A percentile compares a stretch with the other conserved stretches of the same genome.
Evolutionary conservation across 352 stramenopile genomes (phyloP).

Genomic region (Phytophthora vignae): DNA sequence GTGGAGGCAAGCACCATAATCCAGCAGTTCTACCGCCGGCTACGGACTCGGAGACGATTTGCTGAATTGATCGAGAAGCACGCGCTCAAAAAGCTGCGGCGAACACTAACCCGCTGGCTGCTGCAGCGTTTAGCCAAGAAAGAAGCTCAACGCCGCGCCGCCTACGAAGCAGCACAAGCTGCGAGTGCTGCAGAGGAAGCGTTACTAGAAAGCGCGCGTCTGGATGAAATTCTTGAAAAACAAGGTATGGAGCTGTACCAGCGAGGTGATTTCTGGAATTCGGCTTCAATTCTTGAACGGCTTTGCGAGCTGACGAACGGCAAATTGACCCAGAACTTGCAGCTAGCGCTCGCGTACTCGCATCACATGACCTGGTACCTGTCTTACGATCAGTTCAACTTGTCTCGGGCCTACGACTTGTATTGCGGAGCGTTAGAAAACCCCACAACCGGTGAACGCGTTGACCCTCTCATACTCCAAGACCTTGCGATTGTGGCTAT

Average conservation of each 20-base stretch:
- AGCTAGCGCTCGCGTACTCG: slow-evolving; percentile 55
- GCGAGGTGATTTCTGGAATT: slow-evolving; percentile 65
- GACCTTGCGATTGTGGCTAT: slow-evolving; percentile 73
- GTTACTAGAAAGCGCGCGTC: slow-evolving; percentile 27
- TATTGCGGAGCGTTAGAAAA: slow-evolving; percentile 50
- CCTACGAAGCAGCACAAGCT: slow-evolving; percentile 31
- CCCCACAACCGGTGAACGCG: background rate
- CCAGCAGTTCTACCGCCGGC: slow-evolving; percentile 49
- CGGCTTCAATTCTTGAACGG: slow-evolving; percentile 59
- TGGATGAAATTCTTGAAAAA: slow-evolving; percentile 46
- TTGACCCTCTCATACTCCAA: slow-evolving; percentile 60
- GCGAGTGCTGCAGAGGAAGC: background rate
- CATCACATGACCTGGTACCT: slow-evolving; percentile 78
- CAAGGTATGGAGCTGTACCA: slow-evolving; percentile 55
- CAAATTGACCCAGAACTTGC: slow-evolving; percentile 11
- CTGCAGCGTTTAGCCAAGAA: slow-evolving; percentile 51
- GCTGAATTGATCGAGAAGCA: slow-evolving; percentile 42
- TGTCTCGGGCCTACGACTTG: slow-evolving; percentile 54
- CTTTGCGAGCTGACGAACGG: slow-evolving; percentile 21
- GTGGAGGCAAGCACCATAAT: slow-evolving; percentile 48
- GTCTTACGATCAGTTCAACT: slow-evolving; percentile 61
- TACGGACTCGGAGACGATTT: slow-evolving; percentile 42
- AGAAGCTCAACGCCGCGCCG: slow-evolving; percentile 43
- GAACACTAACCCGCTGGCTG: slow-evolving; percentile 57
- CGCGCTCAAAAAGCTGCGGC: slow-evolving; percentile 39